Conservation (phyloP, 2,329 filamentous ascomycete genomes). For the Fusarium marasasianum region DNA sequence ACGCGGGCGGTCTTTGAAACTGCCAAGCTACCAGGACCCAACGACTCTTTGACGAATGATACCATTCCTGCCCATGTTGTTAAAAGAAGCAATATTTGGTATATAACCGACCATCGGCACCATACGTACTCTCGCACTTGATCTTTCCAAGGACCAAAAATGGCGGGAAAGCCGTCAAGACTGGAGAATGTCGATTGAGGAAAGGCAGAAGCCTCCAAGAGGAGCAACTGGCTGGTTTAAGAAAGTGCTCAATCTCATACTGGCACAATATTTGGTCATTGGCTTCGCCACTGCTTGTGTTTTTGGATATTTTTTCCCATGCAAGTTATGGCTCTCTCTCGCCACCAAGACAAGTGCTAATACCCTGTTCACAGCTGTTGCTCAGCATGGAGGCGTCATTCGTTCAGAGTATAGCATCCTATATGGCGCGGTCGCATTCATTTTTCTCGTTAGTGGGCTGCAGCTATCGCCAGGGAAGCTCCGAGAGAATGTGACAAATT, state of each 20-base stretch:
- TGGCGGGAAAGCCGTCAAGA: neutral
- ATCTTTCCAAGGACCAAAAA: neutral
- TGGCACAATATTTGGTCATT: slow-evolving; percentile 72
- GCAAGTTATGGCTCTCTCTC: slow-evolving; percentile 44
- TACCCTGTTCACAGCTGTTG: slow-evolving; percentile 52
- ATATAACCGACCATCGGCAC: neutral
- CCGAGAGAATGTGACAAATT: slow-evolving; percentile 68
- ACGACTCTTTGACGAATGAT: slow-evolving; percentile 10
- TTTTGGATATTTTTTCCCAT: slow-evolving; percentile 55
- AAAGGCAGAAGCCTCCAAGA: slow-evolving; percentile 13
- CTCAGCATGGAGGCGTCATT: slow-evolving; percentile 58
- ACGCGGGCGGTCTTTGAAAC: slow-evolving; percentile 13
- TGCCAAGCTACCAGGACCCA: slow-evolving; percentile 19
- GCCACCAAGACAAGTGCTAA: slow-evolving; percentile 2
- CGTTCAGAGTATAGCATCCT: slow-evolving; percentile 69
- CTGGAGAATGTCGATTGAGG: slow-evolving; percentile 28
- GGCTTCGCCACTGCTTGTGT: slow-evolving; percentile 66
- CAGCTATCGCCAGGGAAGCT: slow-evolving; percentile 72
- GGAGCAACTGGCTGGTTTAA: slow-evolving; percentile 21
- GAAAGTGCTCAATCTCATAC: slow-evolving; percentile 48
- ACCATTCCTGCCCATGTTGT: neutral
- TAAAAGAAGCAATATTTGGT: neutral
- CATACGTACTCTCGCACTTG: neutral
- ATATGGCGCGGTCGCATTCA: slow-evolving; percentile 74
- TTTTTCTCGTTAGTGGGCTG: slow-evolving; percentile 77